These are phyloP conservation scores for Draba incana DNA, from an alignment of 345 rosid species.

Conservation along the genomic window DNA sequence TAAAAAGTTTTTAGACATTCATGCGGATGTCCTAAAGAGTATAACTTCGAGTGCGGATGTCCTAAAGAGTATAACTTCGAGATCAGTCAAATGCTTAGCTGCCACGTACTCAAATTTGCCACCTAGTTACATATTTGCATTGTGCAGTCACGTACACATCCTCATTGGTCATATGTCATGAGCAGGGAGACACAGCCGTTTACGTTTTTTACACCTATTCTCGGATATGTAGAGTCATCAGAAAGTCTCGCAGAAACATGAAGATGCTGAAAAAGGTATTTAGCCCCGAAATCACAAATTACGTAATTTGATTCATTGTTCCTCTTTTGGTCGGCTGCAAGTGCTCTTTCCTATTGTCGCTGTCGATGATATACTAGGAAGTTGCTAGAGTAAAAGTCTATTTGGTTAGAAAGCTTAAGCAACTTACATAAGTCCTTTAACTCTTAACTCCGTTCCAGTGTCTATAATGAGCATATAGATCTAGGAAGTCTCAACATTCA, in stretches of 20 bases:
- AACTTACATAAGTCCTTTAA: neutral
- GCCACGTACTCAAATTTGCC: slow-evolving; percentile 56
- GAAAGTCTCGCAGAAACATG: slow-evolving; percentile 80
- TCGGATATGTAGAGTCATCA: slow-evolving; percentile 93
- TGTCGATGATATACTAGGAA: no score
- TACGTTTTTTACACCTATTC: slow-evolving; percentile 98
- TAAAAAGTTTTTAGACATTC: no score
- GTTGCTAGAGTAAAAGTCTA: neutral
- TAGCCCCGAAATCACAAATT: neutral
- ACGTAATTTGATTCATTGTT: slow-evolving; percentile 1
- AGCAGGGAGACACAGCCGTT: slow-evolving; percentile 96
- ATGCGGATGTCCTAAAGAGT: no score
- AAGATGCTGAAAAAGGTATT: slow-evolving; percentile 83
- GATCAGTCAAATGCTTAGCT: slow-evolving; percentile 86
- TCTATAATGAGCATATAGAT: neutral
- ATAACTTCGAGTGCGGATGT: slow-evolving; percentile 69
- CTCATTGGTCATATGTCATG: slow-evolving; percentile 30
- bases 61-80: slow-evolving; percentile 74
- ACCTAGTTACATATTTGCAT: slow-evolving; percentile 21
- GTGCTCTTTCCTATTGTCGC: neutral
- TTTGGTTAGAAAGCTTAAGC: slow-evolving; percentile 19
- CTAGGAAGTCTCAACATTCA: slow-evolving; percentile 3
- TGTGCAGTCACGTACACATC: slow-evolving; percentile 15
- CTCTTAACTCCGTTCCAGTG: slow-evolving; percentile 8
- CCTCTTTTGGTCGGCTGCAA: neutral